Evolutionary conservation across 2,329 filamentous ascomycete genomes (phyloP), one percentile per base, ranked within the genome.

Genomic region (Cytospora leucostoma): DNA sequence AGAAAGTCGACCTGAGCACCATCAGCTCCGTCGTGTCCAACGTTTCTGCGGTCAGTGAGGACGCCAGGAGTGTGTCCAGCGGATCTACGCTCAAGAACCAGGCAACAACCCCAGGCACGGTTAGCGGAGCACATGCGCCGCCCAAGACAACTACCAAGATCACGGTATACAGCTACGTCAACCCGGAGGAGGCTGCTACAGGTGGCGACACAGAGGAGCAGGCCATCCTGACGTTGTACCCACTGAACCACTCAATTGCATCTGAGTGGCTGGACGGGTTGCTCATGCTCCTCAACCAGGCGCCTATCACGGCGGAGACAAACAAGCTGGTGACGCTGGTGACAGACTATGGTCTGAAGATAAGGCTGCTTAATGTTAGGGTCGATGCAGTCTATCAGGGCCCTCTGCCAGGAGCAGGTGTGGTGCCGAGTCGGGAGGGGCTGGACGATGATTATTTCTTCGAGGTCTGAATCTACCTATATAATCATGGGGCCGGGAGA

Each of bases 201-300:
- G 68, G 64, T 37, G 72, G 70, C n/a, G 76, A 77, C 21, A 74
- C 67, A 64, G 84, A 84, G 68, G 95, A 98, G 74, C 80, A 86
- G 57, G 83, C 91, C 1, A 84, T 98, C 27, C 81, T 99, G 60
- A 91, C 89, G n/a, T 82, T 99, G 59, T 88, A 92, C 74, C 93
- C 94, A 7, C 80, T 87, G 64, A 91, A 87, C 64, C 90, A 95
- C 73, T 91, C 87, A 67, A 79, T 95, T 55, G 95, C 95, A 11
- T 96, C 93, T 0, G 95, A 99, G 77, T 99, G 95, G 95, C 83
- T 99, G 6, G 95, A 99, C 74, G 95, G 95, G 1, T 79, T 99
- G 67, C 82, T 98, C 62, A 96, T 99, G 93, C 82, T 99, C 61
- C 83, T 99, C 32, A 93, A 96, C 72, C 95, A 99, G 76, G 87